Percentiles rank a stretch among this genome's conserved stretches.
phyloP scores from a whole-genome alignment of 768 basidiomycete genomes.

The Mycena crocata region DNA sequence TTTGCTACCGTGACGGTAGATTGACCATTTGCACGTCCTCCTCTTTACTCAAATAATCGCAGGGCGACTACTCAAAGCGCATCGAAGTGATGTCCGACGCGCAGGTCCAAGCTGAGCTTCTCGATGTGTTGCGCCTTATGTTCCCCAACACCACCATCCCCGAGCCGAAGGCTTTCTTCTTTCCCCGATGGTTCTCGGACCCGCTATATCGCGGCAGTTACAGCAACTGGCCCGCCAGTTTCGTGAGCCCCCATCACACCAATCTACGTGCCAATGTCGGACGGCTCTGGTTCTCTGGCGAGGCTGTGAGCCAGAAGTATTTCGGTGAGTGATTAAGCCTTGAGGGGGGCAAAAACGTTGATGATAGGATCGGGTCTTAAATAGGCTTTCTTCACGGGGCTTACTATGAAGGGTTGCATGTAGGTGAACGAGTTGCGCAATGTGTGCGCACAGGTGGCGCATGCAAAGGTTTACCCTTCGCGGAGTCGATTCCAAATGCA shows the following conservation, averaged over 20 bases:
- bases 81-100: constrained; percentile 63
- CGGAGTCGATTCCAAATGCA: not conserved
- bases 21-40: constrained; percentile 18
- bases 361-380: not conserved
- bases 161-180: constrained; percentile 65
- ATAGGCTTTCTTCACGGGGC: constrained; percentile 70
- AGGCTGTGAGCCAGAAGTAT: constrained; percentile 68
- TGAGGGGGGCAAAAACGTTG: not conserved
- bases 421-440: constrained; percentile 51
- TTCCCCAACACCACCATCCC: constrained; percentile 66
- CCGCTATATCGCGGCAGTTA: constrained; percentile 70
- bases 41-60: not conserved
- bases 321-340: constrained; percentile 58
- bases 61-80: constrained; percentile 73
- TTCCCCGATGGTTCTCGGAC: constrained; percentile 66
- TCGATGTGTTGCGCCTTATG: constrained; percentile 70
- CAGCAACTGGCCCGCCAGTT: constrained; percentile 77
- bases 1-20: constrained; percentile 62
- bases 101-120: constrained; percentile 63
- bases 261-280: constrained; percentile 68
- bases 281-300: constrained; percentile 72
- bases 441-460: constrained; percentile 46
- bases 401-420: constrained; percentile 63
- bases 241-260: constrained; percentile 62
- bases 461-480: constrained; percentile 11